These are phyloP conservation scores for Globisporangium recalcitrans DNA, from an alignment of 352 stramenopile genomes.

Conservation along the genomic window DNA sequence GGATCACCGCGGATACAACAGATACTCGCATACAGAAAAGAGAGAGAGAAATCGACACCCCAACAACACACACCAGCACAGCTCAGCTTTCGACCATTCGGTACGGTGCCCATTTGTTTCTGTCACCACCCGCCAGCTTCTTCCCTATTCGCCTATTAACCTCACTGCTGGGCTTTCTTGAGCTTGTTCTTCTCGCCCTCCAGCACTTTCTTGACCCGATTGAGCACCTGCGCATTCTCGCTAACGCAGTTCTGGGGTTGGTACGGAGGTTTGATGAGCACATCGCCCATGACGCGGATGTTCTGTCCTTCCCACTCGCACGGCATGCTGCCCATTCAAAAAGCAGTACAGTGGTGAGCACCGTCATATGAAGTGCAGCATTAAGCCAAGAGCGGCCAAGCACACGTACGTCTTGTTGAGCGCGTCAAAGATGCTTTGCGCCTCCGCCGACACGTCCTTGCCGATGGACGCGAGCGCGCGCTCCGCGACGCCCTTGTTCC, in stretches of 20 bases:
- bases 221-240: constrained; percentile 65
- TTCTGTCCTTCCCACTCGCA: constrained; percentile 78
- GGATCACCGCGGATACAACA: neutral
- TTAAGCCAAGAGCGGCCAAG: no score
- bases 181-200: constrained; percentile 75
- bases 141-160: constrained; percentile 15
- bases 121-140: neutral
- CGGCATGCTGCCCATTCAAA: constrained; percentile 49
- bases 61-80: neutral
- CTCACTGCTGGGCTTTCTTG: constrained; percentile 49
- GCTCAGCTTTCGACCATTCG: no score
- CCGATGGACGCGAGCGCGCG: constrained; percentile 76
- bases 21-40: neutral
- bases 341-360: neutral
- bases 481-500: constrained; percentile 64
- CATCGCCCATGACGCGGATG: constrained; percentile 83
- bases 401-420: constrained; percentile 88
- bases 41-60: neutral
- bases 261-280: constrained; percentile 83
- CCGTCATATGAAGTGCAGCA: no score
- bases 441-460: constrained; percentile 59
- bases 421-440: constrained; percentile 81
- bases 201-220: constrained; percentile 82
- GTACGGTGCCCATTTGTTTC: neutral
- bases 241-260: constrained; percentile 75